These are phyloP conservation scores for Trichosporon sp. DNA, from an alignment of 1,284 basidiomycete species.

Conservation along the genomic window DNA sequence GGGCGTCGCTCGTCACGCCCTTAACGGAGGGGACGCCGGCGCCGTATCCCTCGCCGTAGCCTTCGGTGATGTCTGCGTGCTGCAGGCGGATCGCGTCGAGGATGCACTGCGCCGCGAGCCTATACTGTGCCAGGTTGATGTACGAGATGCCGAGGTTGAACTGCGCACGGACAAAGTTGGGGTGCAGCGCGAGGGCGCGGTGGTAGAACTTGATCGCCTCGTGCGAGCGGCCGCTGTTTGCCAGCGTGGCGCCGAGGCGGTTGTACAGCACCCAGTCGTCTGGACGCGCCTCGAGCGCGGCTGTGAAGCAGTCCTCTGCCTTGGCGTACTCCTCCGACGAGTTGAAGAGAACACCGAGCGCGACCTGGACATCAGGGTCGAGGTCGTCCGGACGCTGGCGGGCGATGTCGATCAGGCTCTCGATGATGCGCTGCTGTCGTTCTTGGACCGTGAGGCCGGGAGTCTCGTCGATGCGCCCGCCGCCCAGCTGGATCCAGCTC, in stretches of 20 bases:
- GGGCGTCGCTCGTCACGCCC: conserved; percentile 65
- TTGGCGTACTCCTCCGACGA: conserved; percentile 87
- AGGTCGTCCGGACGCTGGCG: conserved; percentile 53
- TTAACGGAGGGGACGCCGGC: conserved; percentile 34
- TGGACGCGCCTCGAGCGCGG: conserved; percentile 80
- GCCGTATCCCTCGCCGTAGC: conserved; percentile 47
- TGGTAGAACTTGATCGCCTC: conserved; percentile 87
- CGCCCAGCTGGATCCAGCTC: conserved; percentile 62
- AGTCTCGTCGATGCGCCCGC: conserved; percentile 7
- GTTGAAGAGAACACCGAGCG: conserved; percentile 88
- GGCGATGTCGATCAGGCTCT: conserved; percentile 48
- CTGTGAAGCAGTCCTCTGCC: conserved; percentile 88
- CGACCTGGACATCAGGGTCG: conserved; percentile 93
- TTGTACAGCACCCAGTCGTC: conserved; percentile 95
- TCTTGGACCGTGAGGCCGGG: conserved; percentile 16
- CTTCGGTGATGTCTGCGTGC: conserved; percentile 64
- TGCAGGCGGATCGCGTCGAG: conserved; percentile 79
- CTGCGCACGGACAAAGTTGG: conserved; percentile 85
- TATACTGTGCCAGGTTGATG: conserved; percentile 77
- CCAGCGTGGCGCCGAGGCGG: conserved; percentile 90
- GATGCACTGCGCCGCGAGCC: conserved; percentile 76
- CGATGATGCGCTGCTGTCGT: conserved; percentile 35
- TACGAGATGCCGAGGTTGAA: conserved; percentile 89
- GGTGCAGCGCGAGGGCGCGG: conserved; percentile 81
- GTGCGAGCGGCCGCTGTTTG: conserved; percentile 77